Conservation (phyloP, 192 early-diverging fungal genomes). For the Geranomyces michiganensis region DNA sequence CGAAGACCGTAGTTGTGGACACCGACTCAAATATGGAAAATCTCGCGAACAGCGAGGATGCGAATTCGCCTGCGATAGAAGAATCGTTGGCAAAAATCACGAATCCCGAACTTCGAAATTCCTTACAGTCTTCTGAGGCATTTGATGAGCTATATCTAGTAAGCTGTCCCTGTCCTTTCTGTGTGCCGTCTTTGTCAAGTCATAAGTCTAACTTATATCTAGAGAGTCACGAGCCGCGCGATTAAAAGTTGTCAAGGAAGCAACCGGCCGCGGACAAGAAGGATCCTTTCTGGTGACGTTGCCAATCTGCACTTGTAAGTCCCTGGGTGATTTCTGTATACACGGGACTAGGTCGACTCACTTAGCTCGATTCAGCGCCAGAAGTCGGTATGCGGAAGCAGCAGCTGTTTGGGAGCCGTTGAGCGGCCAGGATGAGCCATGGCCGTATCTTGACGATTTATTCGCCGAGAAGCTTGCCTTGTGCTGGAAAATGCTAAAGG, state of each 20-base stretch:
- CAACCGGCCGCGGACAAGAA: constrained; percentile 59
- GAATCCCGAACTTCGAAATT: constrained; percentile 65
- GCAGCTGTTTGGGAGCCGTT: constrained; percentile 64
- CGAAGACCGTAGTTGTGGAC: background rate
- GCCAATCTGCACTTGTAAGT: constrained; percentile 77
- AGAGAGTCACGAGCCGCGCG: constrained; percentile 66
- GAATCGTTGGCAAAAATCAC: constrained; percentile 53
- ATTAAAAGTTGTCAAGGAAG: constrained; percentile 74
- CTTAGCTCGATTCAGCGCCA: constrained; percentile 39
- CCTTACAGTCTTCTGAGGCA: constrained; percentile 55
- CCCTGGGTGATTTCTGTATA: too few relatives aligned
- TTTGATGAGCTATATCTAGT: constrained; percentile 82
- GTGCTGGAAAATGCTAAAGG: constrained; percentile 58
- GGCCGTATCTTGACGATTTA: constrained; percentile 68
- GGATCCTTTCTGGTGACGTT: constrained; percentile 73
- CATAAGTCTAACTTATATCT: background rate
- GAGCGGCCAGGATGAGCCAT: constrained; percentile 56
- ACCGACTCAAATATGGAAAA: background rate
- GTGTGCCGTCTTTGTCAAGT: background rate
- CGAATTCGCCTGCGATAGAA: background rate
- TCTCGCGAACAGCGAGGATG: too few relatives aligned
- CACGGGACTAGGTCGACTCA: background rate
- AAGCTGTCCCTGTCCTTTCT: constrained; percentile 2
- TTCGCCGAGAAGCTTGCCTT: constrained; percentile 68
- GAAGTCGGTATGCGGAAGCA: constrained; percentile 69